These are phyloP conservation scores for Micractinium conductrix DNA, from an alignment of 139 green algal genomes.

Conservation along the genomic window DNA sequence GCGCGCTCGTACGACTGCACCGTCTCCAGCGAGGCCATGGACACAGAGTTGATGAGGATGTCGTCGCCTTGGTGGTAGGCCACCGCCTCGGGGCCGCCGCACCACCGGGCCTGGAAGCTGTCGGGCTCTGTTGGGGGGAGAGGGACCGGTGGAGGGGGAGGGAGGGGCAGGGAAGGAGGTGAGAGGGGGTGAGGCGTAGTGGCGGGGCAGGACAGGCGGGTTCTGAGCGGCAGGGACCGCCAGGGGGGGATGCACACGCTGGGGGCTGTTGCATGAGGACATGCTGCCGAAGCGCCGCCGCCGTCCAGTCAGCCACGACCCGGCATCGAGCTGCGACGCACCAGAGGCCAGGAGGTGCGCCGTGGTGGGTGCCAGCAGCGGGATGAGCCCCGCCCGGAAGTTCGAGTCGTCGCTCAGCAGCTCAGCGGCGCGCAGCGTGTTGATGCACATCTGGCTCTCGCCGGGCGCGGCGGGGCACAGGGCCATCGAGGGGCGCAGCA, in stretches of 20 bases:
- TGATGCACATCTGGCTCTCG: slow-evolving; percentile 49
- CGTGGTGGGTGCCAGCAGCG: slow-evolving; percentile 22
- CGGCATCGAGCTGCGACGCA: too few relatives aligned
- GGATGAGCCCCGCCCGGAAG: slow-evolving; percentile 35
- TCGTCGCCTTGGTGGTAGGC: slow-evolving; percentile 23
- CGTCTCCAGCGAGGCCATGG: neutral
- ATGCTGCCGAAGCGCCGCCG: too few relatives aligned
- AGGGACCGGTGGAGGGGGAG: neutral
- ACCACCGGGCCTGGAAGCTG: slow-evolving; percentile 25
- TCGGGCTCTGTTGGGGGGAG: neutral
- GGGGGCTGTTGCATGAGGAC: too few relatives aligned
- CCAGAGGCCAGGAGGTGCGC: slow-evolving; percentile 35
- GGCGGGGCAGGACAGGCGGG: neutral
- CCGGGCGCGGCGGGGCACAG: slow-evolving; percentile 14
- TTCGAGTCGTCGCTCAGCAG: slow-evolving; percentile 56
- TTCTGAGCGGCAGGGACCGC: too few relatives aligned
- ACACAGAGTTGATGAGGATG: slow-evolving; percentile 24
- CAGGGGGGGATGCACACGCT: neutral
- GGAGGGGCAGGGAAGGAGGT: neutral
- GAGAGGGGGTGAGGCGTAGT: neutral
- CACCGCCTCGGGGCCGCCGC: slow-evolving; percentile 16
- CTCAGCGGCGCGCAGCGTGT: slow-evolving; percentile 47
- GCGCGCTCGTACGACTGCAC: slow-evolving; percentile 17
- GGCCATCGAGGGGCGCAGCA: slow-evolving; percentile 35
- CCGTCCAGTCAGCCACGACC: too few relatives aligned